Evolutionary conservation across 1,284 basidiomycete species (phyloP), one percentile per base, ranked within the genome.

Genomic region (Anthracocystis setariae): DNA sequence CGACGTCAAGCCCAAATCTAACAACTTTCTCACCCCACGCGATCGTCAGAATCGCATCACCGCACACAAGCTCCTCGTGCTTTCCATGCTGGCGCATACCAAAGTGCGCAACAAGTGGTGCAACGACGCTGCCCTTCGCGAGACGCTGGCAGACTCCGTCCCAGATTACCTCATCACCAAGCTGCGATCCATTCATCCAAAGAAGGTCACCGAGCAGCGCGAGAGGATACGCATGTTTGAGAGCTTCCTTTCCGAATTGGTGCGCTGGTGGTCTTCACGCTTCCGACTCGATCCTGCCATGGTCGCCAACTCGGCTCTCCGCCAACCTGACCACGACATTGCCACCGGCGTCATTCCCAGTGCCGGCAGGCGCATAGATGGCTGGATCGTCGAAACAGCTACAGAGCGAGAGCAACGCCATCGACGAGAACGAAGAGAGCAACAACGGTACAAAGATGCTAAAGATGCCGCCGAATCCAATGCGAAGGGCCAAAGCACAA

Each of bases 61-160:
- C 12, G 68, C 73, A 10, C 81, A 82, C 66, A 79, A 82, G 63
- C 68, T 81, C 2, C 74, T 77, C 29, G 76, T 77, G 5, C 71
- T 96, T 5, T 85, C 88, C 15, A 86, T 97, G 8, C 87, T 98
- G 2, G 88, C 88, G 4, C 92, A 91, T 77, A 90, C 91, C 3
- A 85, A 87, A 32, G 85, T 89, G 15, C 88, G 95, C 44, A 98
- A 98, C 82, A 86, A 85, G 53, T 94, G 92, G 91, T 83, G 93
- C 18, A 94, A 93, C 65, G 91, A 97, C 78, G 84, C 85, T 1
- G 84, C 93, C 3, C 86, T 98, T 12, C 92, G 95, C 77, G 79
- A 78, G 47, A 64, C 70, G 4, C 68, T 82, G 24, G 74, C 72
- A 33, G 58, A 76, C 7, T 54, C 61, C 20, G 73, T 78, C 7